A percentile compares a stretch with the other conserved stretches of the same genome.
Conservation (phyloP, 306 rosid species). For the Erythrophleum fordii region DNA sequence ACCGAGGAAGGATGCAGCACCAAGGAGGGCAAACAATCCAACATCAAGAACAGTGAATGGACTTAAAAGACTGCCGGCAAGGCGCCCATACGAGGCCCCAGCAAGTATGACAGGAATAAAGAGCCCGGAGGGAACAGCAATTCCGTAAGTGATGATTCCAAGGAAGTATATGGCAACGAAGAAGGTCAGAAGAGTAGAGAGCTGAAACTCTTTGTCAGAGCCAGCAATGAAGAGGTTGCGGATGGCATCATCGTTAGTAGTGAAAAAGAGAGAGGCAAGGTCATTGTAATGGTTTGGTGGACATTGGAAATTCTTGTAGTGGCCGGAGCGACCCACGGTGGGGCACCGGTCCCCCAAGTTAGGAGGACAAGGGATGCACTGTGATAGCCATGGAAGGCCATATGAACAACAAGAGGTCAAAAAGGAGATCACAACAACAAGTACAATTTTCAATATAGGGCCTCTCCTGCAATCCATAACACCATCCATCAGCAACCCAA, state of each 20-base stretch:
- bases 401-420: constrained; percentile 70
- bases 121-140: constrained; percentile 90
- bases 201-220: constrained; percentile 55
- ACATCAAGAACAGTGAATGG: constrained; percentile 57
- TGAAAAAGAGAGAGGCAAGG: constrained; percentile 86
- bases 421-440: constrained; percentile 57
- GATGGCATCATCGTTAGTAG: constrained; percentile 82
- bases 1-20: constrained; percentile 88
- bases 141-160: constrained; percentile 83
- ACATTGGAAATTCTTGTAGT: constrained; percentile 75
- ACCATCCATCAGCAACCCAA: constrained; percentile 31
- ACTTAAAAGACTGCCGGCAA: constrained; percentile 62
- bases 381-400: constrained; percentile 78
- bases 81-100: constrained; percentile 85
- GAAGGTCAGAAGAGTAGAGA: constrained; percentile 70
- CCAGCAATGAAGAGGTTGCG: constrained; percentile 70
- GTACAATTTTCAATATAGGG: constrained; percentile 54
- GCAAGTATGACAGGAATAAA: constrained; percentile 89
- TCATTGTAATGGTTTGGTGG: constrained; percentile 77
- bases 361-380: constrained; percentile 74
- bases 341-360: constrained; percentile 61
- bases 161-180: constrained; percentile 63
- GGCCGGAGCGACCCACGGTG: constrained; percentile 60
- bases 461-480: constrained; percentile 64
- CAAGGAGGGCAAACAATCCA: constrained; percentile 75